These are phyloP conservation scores for Brettanomyces nanus DNA, from an alignment of 805 yeast genomes.

Conservation along the genomic window DNA sequence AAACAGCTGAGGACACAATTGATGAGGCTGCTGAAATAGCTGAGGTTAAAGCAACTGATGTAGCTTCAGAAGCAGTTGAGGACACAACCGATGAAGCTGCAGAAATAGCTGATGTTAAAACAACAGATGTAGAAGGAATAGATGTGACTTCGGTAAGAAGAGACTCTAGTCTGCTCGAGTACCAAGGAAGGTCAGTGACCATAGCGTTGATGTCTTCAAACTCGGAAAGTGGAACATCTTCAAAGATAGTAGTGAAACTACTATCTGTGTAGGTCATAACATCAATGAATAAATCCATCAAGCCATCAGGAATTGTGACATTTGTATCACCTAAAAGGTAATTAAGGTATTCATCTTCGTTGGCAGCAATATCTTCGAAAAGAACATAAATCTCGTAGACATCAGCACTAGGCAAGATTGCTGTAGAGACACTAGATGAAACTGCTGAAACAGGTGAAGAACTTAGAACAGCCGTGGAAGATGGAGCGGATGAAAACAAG, in stretches of 20 bases:
- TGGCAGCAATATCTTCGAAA: slow-evolving; percentile 7
- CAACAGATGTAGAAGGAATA: slow-evolving; percentile 2
- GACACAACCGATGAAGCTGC: not conserved
- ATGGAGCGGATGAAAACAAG: not conserved
- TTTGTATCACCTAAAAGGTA: slow-evolving; percentile 4
- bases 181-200: slow-evolving; percentile 28
- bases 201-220: slow-evolving; percentile 15
- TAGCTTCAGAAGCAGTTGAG: not conserved
- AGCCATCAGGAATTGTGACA: not conserved
- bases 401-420: not conserved
- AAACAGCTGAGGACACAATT: not conserved
- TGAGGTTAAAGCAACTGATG: not conserved
- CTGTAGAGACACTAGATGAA: not conserved
- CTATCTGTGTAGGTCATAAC: slow-evolving; percentile 34
- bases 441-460: not conserved
- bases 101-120: not conserved
- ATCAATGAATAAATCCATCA: slow-evolving; percentile 3
- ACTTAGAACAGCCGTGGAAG: not conserved
- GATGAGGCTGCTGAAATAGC: not conserved
- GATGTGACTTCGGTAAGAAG: slow-evolving; percentile 11
- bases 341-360: slow-evolving; percentile 9
- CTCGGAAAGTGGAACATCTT: slow-evolving; percentile 6
- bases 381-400: slow-evolving; percentile 2
- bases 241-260: slow-evolving; percentile 33
- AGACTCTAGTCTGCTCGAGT: slow-evolving; percentile 21